These are phyloP conservation scores for Orbilia blumenaviensis DNA, from an alignment of 2,329 filamentous ascomycete genomes.

Conservation along the genomic window DNA sequence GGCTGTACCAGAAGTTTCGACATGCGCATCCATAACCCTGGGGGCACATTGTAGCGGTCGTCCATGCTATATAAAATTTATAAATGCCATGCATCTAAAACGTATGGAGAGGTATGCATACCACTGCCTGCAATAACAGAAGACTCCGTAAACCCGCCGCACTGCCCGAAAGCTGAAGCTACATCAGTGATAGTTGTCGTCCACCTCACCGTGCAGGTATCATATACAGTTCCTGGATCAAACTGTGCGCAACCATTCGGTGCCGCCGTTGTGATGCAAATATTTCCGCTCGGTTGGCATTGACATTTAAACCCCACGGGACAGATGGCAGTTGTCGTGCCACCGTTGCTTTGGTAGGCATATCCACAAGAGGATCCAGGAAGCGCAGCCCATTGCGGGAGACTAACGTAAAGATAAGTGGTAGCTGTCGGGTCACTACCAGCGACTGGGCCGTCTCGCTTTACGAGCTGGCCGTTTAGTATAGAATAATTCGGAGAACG, in stretches of 20 bases:
- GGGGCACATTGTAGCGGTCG: conserved; percentile 36
- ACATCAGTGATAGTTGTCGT: conserved; percentile 38
- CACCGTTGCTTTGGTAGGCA: conserved; percentile 28
- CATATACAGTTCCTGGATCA: conserved; percentile 15
- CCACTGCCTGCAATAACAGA: conserved; percentile 39
- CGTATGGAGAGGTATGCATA: neutral
- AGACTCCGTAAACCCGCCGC: conserved; percentile 39
- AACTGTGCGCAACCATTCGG: conserved; percentile 13
- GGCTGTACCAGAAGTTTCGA: conserved; percentile 47
- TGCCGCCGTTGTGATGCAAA: conserved; percentile 24
- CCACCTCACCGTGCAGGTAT: conserved; percentile 29
- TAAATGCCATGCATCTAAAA: neutral
- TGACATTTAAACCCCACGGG: conserved; percentile 35
- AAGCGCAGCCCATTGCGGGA: conserved; percentile 33
- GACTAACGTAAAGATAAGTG: conserved; percentile 35
- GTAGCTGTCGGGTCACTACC: conserved; percentile 34
- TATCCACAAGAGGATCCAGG: conserved; percentile 38
- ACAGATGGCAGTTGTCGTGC: conserved; percentile 31
- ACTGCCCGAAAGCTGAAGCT: conserved; percentile 39
- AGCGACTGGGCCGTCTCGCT: conserved; percentile 29
- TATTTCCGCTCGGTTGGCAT: conserved; percentile 31
- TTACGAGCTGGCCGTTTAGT: conserved; percentile 19
- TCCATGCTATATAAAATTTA: conserved; percentile 21
- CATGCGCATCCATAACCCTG: conserved; percentile 37
- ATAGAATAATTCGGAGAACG: conserved; percentile 21